These are phyloP conservation scores for Curvularia eragrostidis DNA, from an alignment of 2,329 filamentous ascomycete genomes.

Conservation along the genomic window DNA sequence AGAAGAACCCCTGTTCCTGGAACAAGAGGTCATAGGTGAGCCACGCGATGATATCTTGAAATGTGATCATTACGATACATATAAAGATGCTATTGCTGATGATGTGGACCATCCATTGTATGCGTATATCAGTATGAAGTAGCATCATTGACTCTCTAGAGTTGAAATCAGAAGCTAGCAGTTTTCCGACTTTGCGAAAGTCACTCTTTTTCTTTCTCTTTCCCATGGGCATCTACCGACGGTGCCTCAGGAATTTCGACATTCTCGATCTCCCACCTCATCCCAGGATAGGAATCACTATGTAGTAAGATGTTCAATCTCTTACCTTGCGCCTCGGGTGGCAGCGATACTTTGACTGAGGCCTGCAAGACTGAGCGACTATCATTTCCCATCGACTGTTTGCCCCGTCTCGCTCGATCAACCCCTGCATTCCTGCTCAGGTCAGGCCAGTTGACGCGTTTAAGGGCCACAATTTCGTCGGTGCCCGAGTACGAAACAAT, in stretches of 20 bases:
- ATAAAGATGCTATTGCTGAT: too few species aligned
- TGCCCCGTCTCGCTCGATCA: conserved; percentile 16
- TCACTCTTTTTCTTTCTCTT: conserved; percentile 43
- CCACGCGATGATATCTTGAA: too few species aligned
- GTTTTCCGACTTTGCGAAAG: too few species aligned
- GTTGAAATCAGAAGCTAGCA: too few species aligned
- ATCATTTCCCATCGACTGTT: conserved; percentile 21
- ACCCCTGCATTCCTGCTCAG: conserved; percentile 10
- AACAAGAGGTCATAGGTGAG: too few species aligned
- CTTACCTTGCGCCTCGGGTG: conserved; percentile 60
- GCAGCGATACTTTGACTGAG: conserved; percentile 67
- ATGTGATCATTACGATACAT: too few species aligned
- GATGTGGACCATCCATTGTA: too few species aligned
- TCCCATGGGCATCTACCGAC: conserved; percentile 36
- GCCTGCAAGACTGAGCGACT: conserved; percentile 56
- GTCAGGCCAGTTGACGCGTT: conserved; percentile 78
- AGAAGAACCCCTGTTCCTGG: too few species aligned
- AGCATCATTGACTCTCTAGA: too few species aligned
- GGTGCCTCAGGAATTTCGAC: conserved; percentile 58
- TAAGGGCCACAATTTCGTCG: conserved; percentile 85
- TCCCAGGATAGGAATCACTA: conserved; percentile 86
- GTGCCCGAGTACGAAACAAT: conserved; percentile 70
- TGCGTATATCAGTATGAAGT: too few species aligned
- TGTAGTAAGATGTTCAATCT: conserved; percentile 77
- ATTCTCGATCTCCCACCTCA: conserved; percentile 66